A percentile compares a stretch with the other conserved stretches of the same genome.
Evolutionary conservation across 345 rosid genomes (phyloP).

Genomic region (Brassica incana): DNA sequence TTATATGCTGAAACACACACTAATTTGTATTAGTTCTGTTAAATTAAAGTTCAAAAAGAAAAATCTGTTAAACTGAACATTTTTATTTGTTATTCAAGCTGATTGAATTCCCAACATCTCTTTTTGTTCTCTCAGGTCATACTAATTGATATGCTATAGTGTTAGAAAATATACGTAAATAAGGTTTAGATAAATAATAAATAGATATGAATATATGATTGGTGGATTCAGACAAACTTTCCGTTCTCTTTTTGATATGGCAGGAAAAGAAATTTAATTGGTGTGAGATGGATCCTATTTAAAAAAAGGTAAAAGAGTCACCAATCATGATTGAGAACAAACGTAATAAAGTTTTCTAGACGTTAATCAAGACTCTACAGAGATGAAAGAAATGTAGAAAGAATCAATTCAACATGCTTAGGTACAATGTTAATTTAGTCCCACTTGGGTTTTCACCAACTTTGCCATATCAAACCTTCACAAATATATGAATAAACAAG

Average conservation of each 20-base stretch:
- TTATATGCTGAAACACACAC: neutral
- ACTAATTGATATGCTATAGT: neutral
- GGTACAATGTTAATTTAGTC: slow-evolving; percentile 38
- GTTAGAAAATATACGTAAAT: neutral
- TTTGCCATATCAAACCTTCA: slow-evolving; percentile 26
- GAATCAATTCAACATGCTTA: slow-evolving; percentile 35
- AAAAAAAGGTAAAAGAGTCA: slow-evolving; percentile 13
- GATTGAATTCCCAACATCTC: neutral
- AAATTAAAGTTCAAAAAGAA: neutral
- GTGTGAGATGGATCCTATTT: neutral
- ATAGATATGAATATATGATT: neutral
- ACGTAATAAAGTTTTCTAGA: neutral
- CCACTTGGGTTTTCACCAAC: slow-evolving; percentile 43
- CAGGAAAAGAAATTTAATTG: neutral
- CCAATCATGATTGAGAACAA: slow-evolving; percentile 20
- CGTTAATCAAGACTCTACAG: slow-evolving; percentile 18
- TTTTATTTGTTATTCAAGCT: neutral
- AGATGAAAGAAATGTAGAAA: slow-evolving; percentile 33
- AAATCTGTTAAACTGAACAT: neutral
- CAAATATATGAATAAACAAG: slow-evolving; percentile 25
- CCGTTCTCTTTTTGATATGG: neutral
- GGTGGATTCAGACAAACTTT: neutral
- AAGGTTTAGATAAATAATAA: neutral
- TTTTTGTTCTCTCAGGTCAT: slow-evolving; percentile 1
- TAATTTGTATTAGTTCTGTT: neutral